A percentile compares a stretch with the other conserved stretches of the same genome.
Conservation (phyloP, 192 early-diverging fungal species). For the Gonapodya prolifera region DNA sequence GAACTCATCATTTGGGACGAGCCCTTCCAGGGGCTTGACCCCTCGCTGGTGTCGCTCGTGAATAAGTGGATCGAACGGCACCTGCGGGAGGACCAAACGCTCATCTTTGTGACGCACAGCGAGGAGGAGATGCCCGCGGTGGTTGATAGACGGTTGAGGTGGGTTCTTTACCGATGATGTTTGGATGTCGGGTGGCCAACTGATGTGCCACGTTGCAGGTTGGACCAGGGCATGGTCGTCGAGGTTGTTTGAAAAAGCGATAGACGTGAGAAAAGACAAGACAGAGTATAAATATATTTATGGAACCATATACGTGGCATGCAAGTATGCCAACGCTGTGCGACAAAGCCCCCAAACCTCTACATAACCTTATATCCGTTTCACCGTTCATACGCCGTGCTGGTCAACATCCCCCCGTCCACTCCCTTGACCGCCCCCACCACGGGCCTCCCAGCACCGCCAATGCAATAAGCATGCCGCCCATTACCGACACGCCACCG, state of each 20-base stretch:
- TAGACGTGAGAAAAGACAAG: too few species aligned
- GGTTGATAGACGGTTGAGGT: background rate
- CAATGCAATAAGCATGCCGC: background rate
- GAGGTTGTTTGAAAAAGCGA: background rate
- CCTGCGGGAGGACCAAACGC: slow-evolving; percentile 25
- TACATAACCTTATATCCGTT: background rate
- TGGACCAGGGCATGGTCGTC: background rate
- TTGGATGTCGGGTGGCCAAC: too few species aligned
- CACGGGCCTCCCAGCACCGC: background rate
- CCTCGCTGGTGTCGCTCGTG: slow-evolving; percentile 18
- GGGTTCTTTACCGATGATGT: too few species aligned
- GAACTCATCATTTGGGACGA: slow-evolving; percentile 40
- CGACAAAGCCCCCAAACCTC: background rate
- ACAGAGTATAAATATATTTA: background rate
- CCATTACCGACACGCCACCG: background rate
- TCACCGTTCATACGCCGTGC: background rate
- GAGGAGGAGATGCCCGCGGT: slow-evolving; percentile 33
- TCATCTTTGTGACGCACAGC: slow-evolving; percentile 44
- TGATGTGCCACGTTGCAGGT: too few species aligned
- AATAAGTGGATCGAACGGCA: slow-evolving; percentile 30
- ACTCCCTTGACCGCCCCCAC: background rate
- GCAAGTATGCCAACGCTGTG: background rate
- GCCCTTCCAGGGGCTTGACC: slow-evolving; percentile 44
- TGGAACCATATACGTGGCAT: background rate
- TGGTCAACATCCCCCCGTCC: background rate